Percentiles rank a stretch among this genome's conserved stretches.
phyloP scores from a whole-genome alignment of 768 basidiomycete genomes.

The Phaeotremella fagi region DNA sequence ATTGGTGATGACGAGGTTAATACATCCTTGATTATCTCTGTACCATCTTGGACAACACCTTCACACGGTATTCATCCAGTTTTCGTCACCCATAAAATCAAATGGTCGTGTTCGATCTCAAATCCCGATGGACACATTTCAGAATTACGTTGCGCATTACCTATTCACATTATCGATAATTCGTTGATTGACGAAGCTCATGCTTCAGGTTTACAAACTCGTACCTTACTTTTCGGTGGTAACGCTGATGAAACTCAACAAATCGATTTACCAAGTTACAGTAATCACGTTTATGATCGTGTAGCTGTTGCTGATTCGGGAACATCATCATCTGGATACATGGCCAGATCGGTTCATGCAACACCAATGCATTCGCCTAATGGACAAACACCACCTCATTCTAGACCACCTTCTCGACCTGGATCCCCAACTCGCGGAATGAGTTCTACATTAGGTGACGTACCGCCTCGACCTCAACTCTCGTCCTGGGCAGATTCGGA shows the following conservation, averaged over 20 bases:
- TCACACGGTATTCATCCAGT: conserved; percentile 74
- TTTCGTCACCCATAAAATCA: conserved; percentile 64
- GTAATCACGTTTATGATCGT: conserved; percentile 81
- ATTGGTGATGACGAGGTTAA: conserved; percentile 52
- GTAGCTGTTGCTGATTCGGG: conserved; percentile 54
- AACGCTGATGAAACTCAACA: conserved; percentile 57
- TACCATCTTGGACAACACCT: conserved; percentile 63
- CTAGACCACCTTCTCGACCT: conserved; percentile 32
- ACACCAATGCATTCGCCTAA: conserved; percentile 31
- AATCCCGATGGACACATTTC: conserved; percentile 90
- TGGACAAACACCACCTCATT: conserved; percentile 33
- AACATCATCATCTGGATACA: conserved; percentile 16
- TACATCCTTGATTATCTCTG: conserved; percentile 58
- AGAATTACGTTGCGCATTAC: conserved; percentile 89
- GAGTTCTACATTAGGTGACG: conserved; percentile 16
- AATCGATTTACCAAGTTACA: conserved; percentile 79
- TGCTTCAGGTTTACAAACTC: conserved; percentile 65
- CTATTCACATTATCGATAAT: conserved; percentile 74
- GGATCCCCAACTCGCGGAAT: conserved; percentile 17
- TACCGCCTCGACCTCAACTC: conserved; percentile 44
- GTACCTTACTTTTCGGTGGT: conserved; percentile 62
- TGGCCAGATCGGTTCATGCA: conserved; percentile 20
- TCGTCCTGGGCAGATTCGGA: conserved; percentile 78
- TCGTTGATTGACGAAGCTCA: conserved; percentile 71
- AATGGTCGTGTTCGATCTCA: conserved; percentile 62